phyloP scores from a whole-genome alignment of 495 filamentous ascomycete genomes.

The Lentithecium fluviatile region DNA sequence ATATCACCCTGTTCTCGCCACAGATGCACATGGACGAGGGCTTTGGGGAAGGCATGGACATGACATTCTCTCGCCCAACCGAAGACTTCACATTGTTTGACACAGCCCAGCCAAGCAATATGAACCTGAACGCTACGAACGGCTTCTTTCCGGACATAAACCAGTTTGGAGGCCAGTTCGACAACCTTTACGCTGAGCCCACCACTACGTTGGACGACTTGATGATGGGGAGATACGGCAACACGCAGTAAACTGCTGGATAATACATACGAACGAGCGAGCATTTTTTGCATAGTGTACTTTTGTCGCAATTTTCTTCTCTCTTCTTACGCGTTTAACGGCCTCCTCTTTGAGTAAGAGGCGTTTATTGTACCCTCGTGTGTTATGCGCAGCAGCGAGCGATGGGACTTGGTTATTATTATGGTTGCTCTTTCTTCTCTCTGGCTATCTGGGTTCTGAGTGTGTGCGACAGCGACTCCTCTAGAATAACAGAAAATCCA shows the following conservation, averaged over 20 bases:
- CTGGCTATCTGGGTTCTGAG: conserved; percentile 3
- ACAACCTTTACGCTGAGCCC: conserved; percentile 16
- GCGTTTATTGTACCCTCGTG: background rate
- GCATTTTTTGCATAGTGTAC: background rate
- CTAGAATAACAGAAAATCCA: conserved; percentile 29
- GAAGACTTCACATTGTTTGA: conserved; percentile 33
- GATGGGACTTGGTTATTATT: background rate
- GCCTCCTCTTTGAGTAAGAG: conserved; percentile 10
- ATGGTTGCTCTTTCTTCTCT: background rate
- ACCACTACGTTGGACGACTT: conserved; percentile 26
- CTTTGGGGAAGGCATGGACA: conserved; percentile 22
- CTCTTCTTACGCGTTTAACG: background rate
- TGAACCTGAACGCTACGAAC: background rate
- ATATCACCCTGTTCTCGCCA: conserved; percentile 34
- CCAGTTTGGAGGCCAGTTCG: conserved; percentile 33
- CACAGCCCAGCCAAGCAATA: background rate
- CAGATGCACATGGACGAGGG: conserved; percentile 34
- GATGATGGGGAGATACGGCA: conserved; percentile 6
- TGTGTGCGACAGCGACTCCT: conserved; percentile 11
- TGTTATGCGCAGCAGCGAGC: background rate
- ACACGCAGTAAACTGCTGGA: conserved; percentile 5
- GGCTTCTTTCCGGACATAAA: conserved; percentile 31
- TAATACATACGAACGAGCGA: background rate
- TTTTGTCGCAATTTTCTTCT: background rate
- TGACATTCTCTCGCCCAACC: conserved; percentile 16